Evolutionary conservation across 495 filamentous ascomycete genomes (phyloP), one percentile per base, ranked within the genome.

Genomic region (Immersiella caudata): DNA sequence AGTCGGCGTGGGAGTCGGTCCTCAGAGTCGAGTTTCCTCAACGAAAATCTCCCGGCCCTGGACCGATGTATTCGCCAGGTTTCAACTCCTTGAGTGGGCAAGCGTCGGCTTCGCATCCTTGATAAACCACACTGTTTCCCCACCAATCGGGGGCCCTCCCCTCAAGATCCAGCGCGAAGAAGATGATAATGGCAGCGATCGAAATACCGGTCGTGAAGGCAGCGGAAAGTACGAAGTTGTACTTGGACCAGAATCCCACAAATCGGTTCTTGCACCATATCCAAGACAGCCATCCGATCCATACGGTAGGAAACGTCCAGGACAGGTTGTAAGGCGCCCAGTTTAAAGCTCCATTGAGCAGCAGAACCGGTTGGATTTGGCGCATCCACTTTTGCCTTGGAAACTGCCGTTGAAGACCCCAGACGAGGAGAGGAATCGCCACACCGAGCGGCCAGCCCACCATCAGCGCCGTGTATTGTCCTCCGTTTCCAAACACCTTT

Each of bases 251-350:
- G 61, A 73, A 68, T 6, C 40, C 71, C 20, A 71, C 49, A 52
- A 68, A 73, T 24, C 71, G 71, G 63, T 61, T 64, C 69, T 79
- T 80, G 71, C 74, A 77, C 76, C 76, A 80, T 52, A 79, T 66
- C 78, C 78, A 80, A 33, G 75, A 78, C 22, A 76, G 51, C 67
- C 70, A 78, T 4, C 75, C 72, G 64, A 79, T 72, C 36, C 72
- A 73, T 1, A 80, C 72, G 20, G 74, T 67, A 2, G 78, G 78
- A 67, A 68, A 69, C 40, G 75, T 64, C 66, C 75, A 79, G 25
- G 71, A 68, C 24, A 80, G 51, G 68, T 78, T 79, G 65, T 76
- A 78, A 0, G 78, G 77, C 4, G 74, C 73, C 76, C 73, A 77
- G 36, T 66, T 56, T 18, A 76, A 50, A 6, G 60, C 72, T 18